Percentiles rank a stretch among this genome's conserved stretches.
These are phyloP conservation scores for Saccharomycopsis fermentans DNA, from an alignment of 805 yeast species.

Conservation along the genomic window DNA sequence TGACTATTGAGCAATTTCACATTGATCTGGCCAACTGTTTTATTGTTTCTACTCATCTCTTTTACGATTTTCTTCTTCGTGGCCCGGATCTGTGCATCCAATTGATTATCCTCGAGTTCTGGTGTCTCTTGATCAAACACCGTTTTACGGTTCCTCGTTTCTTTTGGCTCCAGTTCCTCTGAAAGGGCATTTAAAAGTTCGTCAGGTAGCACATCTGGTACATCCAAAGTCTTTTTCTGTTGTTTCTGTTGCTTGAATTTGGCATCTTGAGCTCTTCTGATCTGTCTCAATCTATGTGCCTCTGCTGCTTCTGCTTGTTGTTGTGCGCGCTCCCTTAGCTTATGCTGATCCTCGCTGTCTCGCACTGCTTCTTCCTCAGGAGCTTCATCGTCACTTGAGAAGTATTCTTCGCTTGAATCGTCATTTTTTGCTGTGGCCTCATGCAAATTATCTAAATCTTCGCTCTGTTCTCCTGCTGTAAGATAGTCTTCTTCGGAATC, in stretches of 20 bases:
- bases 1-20: conserved; percentile 9
- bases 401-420: conserved; percentile 3
- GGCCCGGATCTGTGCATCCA: neutral
- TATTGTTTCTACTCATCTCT: neutral
- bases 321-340: conserved; percentile 3
- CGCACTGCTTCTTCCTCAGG: conserved; percentile 6
- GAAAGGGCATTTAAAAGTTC: conserved; percentile 4
- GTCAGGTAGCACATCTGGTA: conserved; percentile 12
- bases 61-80: conserved; percentile 3
- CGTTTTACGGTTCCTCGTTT: neutral
- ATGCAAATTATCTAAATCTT: neutral
- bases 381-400: conserved; percentile 14
- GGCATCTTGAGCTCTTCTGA: conserved; percentile 7
- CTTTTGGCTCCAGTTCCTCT: neutral
- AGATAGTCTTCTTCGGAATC: conserved; percentile 14
- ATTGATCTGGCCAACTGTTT: conserved; percentile 8
- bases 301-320: conserved; percentile 2
- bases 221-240: neutral
- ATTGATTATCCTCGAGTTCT: neutral
- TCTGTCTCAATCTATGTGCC: conserved; percentile 5
- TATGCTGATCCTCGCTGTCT: neutral
- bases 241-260: conserved; percentile 11
- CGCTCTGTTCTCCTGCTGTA: conserved; percentile 8
- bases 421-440: neutral
- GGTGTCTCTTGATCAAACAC: conserved; percentile 5